Percentiles rank a stretch among this genome's conserved stretches.
These are phyloP conservation scores for Trichoderma virens DNA, from an alignment of 495 filamentous ascomycete genomes.

Conservation along the genomic window DNA sequence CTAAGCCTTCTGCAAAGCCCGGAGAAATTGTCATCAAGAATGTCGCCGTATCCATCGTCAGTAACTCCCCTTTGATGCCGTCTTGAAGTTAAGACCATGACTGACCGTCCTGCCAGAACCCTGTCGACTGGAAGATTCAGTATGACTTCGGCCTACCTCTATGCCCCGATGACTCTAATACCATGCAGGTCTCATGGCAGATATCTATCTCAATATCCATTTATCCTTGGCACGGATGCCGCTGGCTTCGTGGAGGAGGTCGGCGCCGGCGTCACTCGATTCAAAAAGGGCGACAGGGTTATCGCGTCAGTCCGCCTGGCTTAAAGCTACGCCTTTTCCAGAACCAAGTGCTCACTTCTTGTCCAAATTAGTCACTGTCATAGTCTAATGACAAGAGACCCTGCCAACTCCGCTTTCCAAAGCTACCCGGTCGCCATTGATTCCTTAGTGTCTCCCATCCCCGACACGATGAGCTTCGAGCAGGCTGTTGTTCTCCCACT, in stretches of 20 bases:
- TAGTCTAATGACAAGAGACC: slow-evolving; percentile 17
- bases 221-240: slow-evolving; percentile 19
- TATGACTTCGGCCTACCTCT: slow-evolving; percentile 21
- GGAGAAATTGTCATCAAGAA: slow-evolving; percentile 35
- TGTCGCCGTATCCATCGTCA: slow-evolving; percentile 35
- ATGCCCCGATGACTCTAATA: slow-evolving; percentile 22
- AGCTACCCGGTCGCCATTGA: slow-evolving; percentile 26
- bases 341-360: too few species aligned
- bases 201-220: too few species aligned
- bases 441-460: slow-evolving; percentile 25
- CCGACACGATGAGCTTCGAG: slow-evolving; percentile 30
- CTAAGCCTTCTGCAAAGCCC: slow-evolving; percentile 30
- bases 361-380: too few species aligned
- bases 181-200: too few species aligned
- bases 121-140: slow-evolving; percentile 30
- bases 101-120: too few species aligned
- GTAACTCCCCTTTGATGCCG: too few species aligned
- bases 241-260: slow-evolving; percentile 25
- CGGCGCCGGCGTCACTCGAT: slow-evolving; percentile 26
- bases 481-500: slow-evolving; percentile 42
- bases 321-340: too few species aligned
- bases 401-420: slow-evolving; percentile 31
- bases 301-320: too few species aligned
- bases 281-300: slow-evolving; percentile 26
- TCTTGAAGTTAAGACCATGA: too few species aligned